phyloP scores from a whole-genome alignment of 2,329 filamentous ascomycete genomes.

The Ilyonectria mors-panacis region DNA sequence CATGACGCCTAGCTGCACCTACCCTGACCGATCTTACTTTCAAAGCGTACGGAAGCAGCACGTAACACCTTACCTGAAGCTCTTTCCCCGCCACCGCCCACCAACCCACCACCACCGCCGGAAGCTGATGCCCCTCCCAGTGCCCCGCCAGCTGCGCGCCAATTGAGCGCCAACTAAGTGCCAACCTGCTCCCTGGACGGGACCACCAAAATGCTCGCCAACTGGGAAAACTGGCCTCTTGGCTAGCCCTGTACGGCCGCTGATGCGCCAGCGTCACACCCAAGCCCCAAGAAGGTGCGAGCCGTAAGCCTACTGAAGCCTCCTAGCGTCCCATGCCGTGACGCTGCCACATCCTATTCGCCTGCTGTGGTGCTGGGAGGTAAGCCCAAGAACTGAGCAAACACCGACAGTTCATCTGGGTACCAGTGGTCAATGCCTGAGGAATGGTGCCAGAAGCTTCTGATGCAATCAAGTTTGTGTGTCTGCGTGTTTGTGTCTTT shows the following conservation, averaged over 20 bases:
- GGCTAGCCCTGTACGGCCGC: constrained; percentile 15
- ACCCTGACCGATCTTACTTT: constrained; percentile 23
- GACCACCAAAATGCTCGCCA: neutral
- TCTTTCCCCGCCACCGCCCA: constrained; percentile 38
- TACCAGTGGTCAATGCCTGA: neutral
- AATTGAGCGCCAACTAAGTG: constrained; percentile 31
- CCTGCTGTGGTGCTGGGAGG: constrained; percentile 12
- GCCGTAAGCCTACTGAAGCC: constrained; percentile 28
- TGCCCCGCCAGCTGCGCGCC: constrained; percentile 46
- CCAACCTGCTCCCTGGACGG: constrained; percentile 1
- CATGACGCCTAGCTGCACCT: constrained; percentile 40
- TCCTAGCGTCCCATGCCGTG: constrained; percentile 40
- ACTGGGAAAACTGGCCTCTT: constrained; percentile 3
- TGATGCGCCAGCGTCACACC: constrained; percentile 31
- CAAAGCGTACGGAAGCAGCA: constrained; percentile 5
- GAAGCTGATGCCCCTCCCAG: constrained; percentile 45
- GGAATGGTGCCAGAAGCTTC: neutral
- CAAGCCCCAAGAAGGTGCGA: constrained; percentile 18
- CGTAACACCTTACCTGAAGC: constrained; percentile 38
- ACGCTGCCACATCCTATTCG: constrained; percentile 45
- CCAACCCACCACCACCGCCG: constrained; percentile 13
- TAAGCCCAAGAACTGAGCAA: constrained; percentile 3
- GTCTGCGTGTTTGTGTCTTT: neutral
- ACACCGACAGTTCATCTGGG: neutral
- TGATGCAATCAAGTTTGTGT: neutral